These are phyloP conservation scores for Strobilomyces echinocephalus DNA, from an alignment of 768 basidiomycete species.

Conservation along the genomic window DNA sequence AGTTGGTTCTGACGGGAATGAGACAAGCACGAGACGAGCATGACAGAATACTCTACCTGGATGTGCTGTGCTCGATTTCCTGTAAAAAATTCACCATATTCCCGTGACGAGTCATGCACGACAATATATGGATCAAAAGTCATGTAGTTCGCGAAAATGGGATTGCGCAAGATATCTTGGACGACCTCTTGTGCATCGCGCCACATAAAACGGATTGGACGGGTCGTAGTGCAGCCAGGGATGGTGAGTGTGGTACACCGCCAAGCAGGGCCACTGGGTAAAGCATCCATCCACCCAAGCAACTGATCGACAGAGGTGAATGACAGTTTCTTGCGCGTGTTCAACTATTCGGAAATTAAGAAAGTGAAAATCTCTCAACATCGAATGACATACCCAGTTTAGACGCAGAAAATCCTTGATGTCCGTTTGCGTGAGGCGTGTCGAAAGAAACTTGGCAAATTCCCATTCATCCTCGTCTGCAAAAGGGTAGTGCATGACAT, in stretches of 20 bases:
- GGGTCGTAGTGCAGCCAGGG: neutral
- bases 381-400: neutral
- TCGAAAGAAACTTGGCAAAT: neutral
- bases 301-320: neutral
- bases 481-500: neutral
- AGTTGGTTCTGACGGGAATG: neutral
- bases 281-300: neutral
- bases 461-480: neutral
- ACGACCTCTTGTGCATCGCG: neutral
- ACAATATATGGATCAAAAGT: neutral
- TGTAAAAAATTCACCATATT: neutral
- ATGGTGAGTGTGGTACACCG: neutral
- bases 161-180: neutral
- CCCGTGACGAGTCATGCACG: neutral
- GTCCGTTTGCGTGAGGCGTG: neutral
- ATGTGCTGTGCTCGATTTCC: neutral
- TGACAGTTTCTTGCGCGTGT: neutral
- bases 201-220: neutral
- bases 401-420: neutral
- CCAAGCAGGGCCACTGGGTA: neutral
- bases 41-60: neutral
- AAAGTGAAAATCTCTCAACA: neutral
- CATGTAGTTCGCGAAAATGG: neutral
- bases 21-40: no score
- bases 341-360: neutral